Evolutionary conservation across 352 stramenopile species (phyloP), one percentile per base, ranked within the genome.

Genomic region (Pythium guiyangense): DNA sequence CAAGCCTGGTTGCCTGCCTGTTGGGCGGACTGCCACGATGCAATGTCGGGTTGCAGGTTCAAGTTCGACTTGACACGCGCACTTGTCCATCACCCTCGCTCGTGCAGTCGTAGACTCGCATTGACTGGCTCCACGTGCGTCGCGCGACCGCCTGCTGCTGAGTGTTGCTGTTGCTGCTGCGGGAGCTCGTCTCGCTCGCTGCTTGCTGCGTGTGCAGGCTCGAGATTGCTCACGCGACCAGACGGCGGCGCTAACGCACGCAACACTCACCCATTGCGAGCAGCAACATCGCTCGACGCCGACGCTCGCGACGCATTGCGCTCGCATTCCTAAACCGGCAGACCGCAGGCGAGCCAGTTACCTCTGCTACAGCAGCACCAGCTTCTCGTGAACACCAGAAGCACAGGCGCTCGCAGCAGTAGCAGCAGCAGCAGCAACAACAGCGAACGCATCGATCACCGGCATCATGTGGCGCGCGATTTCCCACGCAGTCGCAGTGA

Each of bases 311-410:
- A 34, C 39, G 17, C 39, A 10, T 17, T 17, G 39, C 14, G 12
- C 12, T 44, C 39, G 35, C 37, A 56, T 37, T 40, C 37, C 29
- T 6, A 27, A 49, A 44, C 51, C 51, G 25, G 40, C 51, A n/a
- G 39, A 4, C 17, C 39, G 5, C 12, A 44, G 17, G 39, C 39
- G 39, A 15, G 39, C 17, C 39, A n/a, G 39, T 15, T 44, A 44
- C 17, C 29, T 34, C 9, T 34, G 29, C 29, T 34, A 44, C 39
- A 44, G 39, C 39, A 44, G 39, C 17, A 35, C 14, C 51, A 55
- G 22, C 51, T 42, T 49, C 39, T 17, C 46, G 39, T 49, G 51
- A 49, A 49, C 51, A 49, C 51, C 26, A 25, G 51, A 57, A 57
- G 51, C 2, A 15, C 15, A 20, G 15, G 39, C 12, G 12, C 17